Evolutionary conservation across 2,329 filamentous ascomycete species (phyloP).

Genomic region (Curvularia sp.): DNA sequence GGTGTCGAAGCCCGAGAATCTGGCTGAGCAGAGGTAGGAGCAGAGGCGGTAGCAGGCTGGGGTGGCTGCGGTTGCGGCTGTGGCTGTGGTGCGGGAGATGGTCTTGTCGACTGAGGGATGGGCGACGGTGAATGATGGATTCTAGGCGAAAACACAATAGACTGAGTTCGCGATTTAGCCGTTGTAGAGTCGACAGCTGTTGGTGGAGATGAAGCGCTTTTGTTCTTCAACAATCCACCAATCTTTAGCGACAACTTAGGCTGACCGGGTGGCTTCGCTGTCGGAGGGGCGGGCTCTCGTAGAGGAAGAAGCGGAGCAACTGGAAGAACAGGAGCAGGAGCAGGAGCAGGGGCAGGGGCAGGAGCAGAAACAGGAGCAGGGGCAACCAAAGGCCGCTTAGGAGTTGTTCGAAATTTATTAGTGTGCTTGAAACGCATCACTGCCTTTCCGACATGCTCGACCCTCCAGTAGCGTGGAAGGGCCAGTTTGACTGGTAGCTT

Average conservation of each 20-base stretch:
- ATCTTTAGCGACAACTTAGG: conserved; percentile 38
- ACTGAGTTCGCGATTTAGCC: conserved; percentile 22
- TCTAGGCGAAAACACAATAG: conserved; percentile 26
- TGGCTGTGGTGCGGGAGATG: conserved; percentile 22
- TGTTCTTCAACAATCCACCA: conserved; percentile 20
- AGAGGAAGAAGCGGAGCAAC: conserved; percentile 15
- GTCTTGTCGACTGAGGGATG: conserved; percentile 24
- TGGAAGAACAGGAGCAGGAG: conserved; percentile 7
- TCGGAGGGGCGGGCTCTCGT: conserved; percentile 15
- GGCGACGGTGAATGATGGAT: conserved; percentile 28
- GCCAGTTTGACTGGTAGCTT: conserved; percentile 59
- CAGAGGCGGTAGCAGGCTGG: conserved; percentile 5
- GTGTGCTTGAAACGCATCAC: conserved; percentile 42
- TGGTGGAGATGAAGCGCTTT: conserved; percentile 27
- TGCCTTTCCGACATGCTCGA: conserved; percentile 60
- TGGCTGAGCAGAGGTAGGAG: conserved; percentile 18
- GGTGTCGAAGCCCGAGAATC: conserved; percentile 30
- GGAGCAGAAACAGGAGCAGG: not conserved
- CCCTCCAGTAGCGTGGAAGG: conserved; percentile 65
- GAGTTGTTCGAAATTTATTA: conserved; percentile 30
- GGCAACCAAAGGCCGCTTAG: conserved; percentile 17
- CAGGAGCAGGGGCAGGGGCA: not conserved
- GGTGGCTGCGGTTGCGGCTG: not conserved
- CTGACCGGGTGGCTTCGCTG: conserved; percentile 9
- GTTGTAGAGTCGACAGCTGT: conserved; percentile 13